A percentile compares a stretch with the other conserved stretches of the same genome.
Evolutionary conservation across 768 basidiomycete species (phyloP).

Genomic region (Mycena metata): DNA sequence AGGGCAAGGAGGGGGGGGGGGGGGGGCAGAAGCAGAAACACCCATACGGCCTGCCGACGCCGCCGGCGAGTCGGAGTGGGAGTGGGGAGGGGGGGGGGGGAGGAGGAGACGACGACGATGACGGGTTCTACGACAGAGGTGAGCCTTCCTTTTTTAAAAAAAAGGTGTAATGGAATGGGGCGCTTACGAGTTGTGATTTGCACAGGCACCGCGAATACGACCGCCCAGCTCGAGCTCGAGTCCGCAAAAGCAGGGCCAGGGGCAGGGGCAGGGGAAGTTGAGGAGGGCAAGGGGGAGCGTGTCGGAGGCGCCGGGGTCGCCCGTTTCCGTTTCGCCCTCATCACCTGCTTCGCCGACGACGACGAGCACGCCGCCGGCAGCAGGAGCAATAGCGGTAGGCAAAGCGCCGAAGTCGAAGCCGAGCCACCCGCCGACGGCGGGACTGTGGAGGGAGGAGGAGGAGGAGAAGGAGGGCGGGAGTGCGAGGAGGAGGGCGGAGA

Average conservation of each 20-base stretch:
- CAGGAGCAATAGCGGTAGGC: no score
- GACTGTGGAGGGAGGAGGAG: neutral
- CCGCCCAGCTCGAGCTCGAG: neutral
- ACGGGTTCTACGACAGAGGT: no score
- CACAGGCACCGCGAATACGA: neutral
- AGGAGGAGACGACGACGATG: no score
- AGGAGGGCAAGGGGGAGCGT: neutral
- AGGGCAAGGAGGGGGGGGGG: no score
- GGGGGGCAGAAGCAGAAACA: no score
- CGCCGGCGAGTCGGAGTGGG: slow-evolving; percentile 36
- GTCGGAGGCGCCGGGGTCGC: neutral
- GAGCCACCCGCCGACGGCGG: no score
- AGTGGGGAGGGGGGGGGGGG: slow-evolving; percentile 30
- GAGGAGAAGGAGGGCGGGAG: neutral
- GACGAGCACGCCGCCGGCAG: no score
- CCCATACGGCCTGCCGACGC: slow-evolving; percentile 34
- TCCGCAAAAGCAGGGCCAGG: neutral
- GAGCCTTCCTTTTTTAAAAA: no score
- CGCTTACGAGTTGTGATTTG: neutral
- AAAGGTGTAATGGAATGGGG: no score
- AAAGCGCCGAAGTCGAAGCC: no score
- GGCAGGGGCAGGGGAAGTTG: neutral
- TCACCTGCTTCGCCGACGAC: no score
- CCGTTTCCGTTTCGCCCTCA: no score
- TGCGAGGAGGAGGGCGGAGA: slow-evolving; percentile 17